These are phyloP conservation scores for Hypholoma sublateritium DNA, from an alignment of 768 basidiomycete genomes.

Conservation along the genomic window DNA sequence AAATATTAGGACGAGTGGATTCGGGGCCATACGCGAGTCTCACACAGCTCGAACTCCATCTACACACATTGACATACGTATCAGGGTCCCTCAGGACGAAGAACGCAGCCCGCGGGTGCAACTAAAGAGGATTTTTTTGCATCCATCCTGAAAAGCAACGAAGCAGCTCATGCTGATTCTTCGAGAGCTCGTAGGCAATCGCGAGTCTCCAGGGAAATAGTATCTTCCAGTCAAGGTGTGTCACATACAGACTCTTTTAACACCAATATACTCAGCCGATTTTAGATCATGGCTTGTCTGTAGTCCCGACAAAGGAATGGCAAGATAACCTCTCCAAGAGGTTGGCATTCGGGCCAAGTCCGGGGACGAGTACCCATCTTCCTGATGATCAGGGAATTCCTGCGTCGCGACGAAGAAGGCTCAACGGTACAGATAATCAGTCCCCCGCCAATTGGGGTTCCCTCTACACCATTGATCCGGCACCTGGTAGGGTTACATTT, in stretches of 20 bases:
- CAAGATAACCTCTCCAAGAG: constrained; percentile 68
- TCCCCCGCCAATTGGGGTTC: constrained; percentile 50
- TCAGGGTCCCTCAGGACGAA: constrained; percentile 71
- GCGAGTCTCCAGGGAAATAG: constrained; percentile 75
- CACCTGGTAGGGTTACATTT: constrained; percentile 17
- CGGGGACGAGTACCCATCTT: constrained; percentile 19
- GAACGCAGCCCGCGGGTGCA: constrained; percentile 56
- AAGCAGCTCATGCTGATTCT: constrained; percentile 47
- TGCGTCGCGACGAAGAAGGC: constrained; percentile 45
- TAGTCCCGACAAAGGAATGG: constrained; percentile 74
- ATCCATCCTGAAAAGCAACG: constrained; percentile 63
- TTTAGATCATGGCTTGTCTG: constrained; percentile 59
- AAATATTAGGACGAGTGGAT: constrained; percentile 76
- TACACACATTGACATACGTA: constrained; percentile 7
- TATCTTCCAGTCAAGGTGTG: constrained; percentile 66
- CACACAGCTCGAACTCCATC: constrained; percentile 6
- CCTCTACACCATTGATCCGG: constrained; percentile 58
- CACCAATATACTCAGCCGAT: constrained; percentile 1
- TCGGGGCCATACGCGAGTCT: constrained; percentile 74
- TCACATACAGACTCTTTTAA: neutral
- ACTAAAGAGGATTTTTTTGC: constrained; percentile 81
- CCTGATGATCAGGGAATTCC: constrained; percentile 33
- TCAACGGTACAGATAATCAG: constrained; percentile 33
- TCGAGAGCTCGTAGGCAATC: constrained; percentile 72
- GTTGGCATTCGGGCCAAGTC: constrained; percentile 35